Evolutionary conservation across 2,329 filamentous ascomycete genomes (phyloP).

Genomic region (Arthrobotrys megalospora): DNA sequence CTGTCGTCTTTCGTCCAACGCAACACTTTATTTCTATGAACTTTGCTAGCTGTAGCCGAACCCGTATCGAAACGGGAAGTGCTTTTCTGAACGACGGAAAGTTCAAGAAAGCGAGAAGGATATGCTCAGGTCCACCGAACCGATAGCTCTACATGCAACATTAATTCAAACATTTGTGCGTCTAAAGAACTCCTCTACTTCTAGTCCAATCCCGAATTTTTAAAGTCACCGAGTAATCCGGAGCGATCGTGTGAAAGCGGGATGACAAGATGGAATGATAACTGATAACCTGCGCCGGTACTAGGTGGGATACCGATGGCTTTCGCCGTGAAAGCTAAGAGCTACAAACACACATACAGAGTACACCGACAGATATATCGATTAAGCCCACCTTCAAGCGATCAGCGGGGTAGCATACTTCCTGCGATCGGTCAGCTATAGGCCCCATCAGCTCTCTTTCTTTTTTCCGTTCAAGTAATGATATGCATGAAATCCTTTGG

Average conservation of each 20-base stretch:
- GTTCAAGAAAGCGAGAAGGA: constrained; percentile 49
- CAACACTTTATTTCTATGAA: constrained; percentile 27
- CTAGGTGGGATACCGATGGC: constrained; percentile 43
- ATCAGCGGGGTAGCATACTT: constrained; percentile 44
- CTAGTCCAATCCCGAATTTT: constrained; percentile 38
- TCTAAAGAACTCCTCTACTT: constrained; percentile 19
- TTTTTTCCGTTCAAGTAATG: constrained; percentile 3
- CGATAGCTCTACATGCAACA: constrained; percentile 25
- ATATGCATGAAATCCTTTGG: constrained; percentile 46
- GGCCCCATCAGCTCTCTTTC: constrained; percentile 28
- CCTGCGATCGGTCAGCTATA: constrained; percentile 37
- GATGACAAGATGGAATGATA: constrained; percentile 59
- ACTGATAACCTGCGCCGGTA: constrained; percentile 56
- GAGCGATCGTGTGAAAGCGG: constrained; percentile 56
- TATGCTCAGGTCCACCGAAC: constrained; percentile 18
- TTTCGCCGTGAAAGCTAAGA: constrained; percentile 5
- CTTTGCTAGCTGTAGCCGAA: constrained; percentile 51
- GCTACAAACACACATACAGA: constrained; percentile 13
- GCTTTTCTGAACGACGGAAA: constrained; percentile 58
- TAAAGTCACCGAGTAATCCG: constrained; percentile 47
- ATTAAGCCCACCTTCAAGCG: constrained; percentile 38
- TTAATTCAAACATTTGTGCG: constrained; percentile 8
- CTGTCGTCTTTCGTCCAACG: constrained; percentile 29
- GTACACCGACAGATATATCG: constrained; percentile 22
- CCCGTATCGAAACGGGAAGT: constrained; percentile 59